Evolutionary conservation across 225 moss, liverwort and hornwort species (phyloP), one percentile per base, ranked within the genome.

Genomic region (Polytrichum formosum): DNA sequence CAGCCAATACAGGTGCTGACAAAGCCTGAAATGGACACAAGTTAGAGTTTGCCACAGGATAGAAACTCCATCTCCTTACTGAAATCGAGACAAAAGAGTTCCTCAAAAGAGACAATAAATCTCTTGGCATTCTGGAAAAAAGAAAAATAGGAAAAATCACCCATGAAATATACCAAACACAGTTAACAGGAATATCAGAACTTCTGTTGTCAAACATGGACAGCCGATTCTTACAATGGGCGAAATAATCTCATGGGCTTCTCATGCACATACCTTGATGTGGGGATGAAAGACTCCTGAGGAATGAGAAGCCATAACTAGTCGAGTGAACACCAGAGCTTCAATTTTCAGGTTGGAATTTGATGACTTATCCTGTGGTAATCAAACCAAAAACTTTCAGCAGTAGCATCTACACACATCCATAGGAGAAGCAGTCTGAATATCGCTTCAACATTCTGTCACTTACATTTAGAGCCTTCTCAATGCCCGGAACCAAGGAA

Each of bases 291-390:
- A 94, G 59, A 98, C 98, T 71, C 86, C 77, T 28, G 98, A 92
- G 60, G 91, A 87, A 81, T 99, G 98, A 23, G 94, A 94, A 67
- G 90, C 98, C 87, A 99, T 84, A 72, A 99, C 94, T 65, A 99
- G 88, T 65, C 98, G 85, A 71, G 94, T 85, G 69, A 99, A 99
- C 61, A 94, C 90, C 75, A 99, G 74, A 28, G 94, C 94, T 73
- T 99, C 98, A 78, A 94, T 99, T 77, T 99, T 99, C 87, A 99
- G 67, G 76, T 99, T 99, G 72, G 98, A 99, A 71, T 90, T 99
- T 21, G 98, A 99, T 54, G 94, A 80, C 80, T 94, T 99, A 80
- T 99, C 98, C 98, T 99, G 90, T 23, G 25, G 66, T 67, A 61
- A 73, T 22, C 26, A 72, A 55, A 61, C 68, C 18, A 78, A 22